Percentiles rank a stretch among this genome's conserved stretches.
Evolutionary conservation across 164 flowering plant genomes (phyloP).

Genomic region (Piper longum): DNA sequence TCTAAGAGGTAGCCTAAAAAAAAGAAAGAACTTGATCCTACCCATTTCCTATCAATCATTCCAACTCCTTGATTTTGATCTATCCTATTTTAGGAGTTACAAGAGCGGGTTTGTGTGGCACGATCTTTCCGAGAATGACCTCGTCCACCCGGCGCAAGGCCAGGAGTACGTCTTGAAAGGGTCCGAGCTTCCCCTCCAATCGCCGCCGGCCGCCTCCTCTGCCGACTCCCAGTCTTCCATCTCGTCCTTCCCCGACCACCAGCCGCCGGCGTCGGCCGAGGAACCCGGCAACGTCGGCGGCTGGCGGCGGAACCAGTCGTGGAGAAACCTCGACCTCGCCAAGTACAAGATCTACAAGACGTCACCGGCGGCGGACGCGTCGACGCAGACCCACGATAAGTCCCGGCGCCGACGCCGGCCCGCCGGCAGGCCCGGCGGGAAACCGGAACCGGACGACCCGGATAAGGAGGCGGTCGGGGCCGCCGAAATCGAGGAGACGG

Average conservation of each 20-base stretch:
- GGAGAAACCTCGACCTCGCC: slow-evolving; percentile 57
- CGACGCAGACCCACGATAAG: slow-evolving; percentile 71
- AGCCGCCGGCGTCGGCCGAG: slow-evolving; percentile 9
- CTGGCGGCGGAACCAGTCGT: slow-evolving; percentile 64
- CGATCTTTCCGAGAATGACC: no score
- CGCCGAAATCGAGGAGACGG: no score
- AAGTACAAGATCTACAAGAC: slow-evolving; percentile 70
- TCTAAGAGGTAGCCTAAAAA: slow-evolving; percentile 7
- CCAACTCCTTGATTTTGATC: background rate
- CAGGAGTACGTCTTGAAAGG: no score
- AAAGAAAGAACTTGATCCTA: no score
- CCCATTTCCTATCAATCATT: background rate
- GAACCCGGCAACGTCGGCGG: slow-evolving; percentile 17
- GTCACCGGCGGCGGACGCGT: slow-evolving; percentile 53
- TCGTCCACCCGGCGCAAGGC: no score
- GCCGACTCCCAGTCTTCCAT: slow-evolving; percentile 10
- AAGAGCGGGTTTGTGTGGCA: slow-evolving; percentile 31
- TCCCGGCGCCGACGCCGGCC: slow-evolving; percentile 20
- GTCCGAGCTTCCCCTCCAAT: no score
- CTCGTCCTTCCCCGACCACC: background rate
- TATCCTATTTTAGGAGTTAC: slow-evolving; percentile 49
- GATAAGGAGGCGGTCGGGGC: slow-evolving; percentile 5
- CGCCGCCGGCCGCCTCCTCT: slow-evolving; percentile 3
- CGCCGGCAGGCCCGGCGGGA: slow-evolving; percentile 13
- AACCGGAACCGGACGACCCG: background rate